phyloP scores from a whole-genome alignment of 1,284 basidiomycete genomes.

The Pyrrhoderma lamaoense region DNA sequence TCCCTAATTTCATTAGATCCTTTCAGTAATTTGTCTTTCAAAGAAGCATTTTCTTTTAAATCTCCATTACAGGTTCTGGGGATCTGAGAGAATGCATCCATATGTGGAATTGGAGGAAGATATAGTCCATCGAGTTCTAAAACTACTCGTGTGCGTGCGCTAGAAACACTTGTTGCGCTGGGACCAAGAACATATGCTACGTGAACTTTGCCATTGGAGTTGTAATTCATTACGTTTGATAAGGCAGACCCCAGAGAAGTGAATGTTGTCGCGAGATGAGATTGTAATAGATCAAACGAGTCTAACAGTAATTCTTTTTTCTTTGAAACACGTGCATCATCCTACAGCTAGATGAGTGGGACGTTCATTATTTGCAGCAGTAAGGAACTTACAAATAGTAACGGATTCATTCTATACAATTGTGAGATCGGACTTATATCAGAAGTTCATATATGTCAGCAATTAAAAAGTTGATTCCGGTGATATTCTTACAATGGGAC shows the following conservation, averaged over 20 bases:
- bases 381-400: conserved; percentile 28
- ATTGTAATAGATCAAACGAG: conserved; percentile 62
- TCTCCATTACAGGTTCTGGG: background rate
- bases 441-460: background rate
- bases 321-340: conserved; percentile 43
- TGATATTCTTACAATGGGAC: conserved; percentile 55
- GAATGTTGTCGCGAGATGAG: conserved; percentile 66
- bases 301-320: conserved; percentile 51
- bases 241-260: conserved; percentile 58
- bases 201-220: conserved; percentile 25
- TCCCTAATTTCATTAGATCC: conserved; percentile 24
- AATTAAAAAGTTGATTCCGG: background rate
- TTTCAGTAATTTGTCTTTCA: conserved; percentile 7
- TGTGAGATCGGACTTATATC: conserved; percentile 63
- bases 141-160: conserved; percentile 45
- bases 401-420: conserved; percentile 42
- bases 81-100: background rate
- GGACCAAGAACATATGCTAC: conserved; percentile 59
- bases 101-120: background rate
- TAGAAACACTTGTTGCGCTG: conserved; percentile 33
- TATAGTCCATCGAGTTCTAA: conserved; percentile 52
- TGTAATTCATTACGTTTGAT: conserved; percentile 26
- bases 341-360: conserved; percentile 22
- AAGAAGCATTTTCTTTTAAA: conserved; percentile 7
- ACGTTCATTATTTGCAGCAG: background rate